Conservation (phyloP, 2,329 filamentous ascomycete species). For the Nemania diffusa region DNA sequence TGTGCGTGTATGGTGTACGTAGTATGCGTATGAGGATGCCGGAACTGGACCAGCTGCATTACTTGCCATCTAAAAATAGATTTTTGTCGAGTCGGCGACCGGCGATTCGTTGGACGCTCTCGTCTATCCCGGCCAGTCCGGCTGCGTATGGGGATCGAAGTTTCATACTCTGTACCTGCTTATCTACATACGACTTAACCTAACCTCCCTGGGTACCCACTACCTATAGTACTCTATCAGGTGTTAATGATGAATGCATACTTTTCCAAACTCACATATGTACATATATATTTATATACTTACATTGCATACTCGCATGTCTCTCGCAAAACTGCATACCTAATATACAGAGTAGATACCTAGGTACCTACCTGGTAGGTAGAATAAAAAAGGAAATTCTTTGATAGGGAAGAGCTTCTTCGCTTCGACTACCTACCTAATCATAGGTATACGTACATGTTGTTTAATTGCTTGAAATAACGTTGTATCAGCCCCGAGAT, state of each 20-base stretch:
- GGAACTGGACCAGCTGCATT: slow-evolving; percentile 29
- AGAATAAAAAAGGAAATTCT: too few relatives aligned
- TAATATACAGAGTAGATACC: too few relatives aligned
- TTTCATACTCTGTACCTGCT: neutral
- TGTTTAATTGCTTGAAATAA: slow-evolving; percentile 2
- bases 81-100: slow-evolving; percentile 19
- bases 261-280: too few relatives aligned
- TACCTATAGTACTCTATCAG: too few relatives aligned
- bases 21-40: slow-evolving; percentile 28
- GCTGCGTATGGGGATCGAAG: neutral
- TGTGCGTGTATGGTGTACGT: slow-evolving; percentile 16
- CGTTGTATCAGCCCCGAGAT: neutral
- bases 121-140: neutral
- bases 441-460: neutral
- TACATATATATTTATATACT: neutral
- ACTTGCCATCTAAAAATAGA: slow-evolving; percentile 38
- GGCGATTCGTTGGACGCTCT: slow-evolving; percentile 18
- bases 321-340: neutral
- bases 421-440: neutral
- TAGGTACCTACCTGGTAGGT: too few relatives aligned
- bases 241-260: too few relatives aligned
- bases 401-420: neutral
- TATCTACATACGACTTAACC: slow-evolving; percentile 1
- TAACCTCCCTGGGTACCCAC: too few relatives aligned
- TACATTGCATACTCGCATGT: neutral